These are phyloP conservation scores for Vitis hybrid DNA, from an alignment of 177 flowering plant genomes.

Conservation along the genomic window DNA sequence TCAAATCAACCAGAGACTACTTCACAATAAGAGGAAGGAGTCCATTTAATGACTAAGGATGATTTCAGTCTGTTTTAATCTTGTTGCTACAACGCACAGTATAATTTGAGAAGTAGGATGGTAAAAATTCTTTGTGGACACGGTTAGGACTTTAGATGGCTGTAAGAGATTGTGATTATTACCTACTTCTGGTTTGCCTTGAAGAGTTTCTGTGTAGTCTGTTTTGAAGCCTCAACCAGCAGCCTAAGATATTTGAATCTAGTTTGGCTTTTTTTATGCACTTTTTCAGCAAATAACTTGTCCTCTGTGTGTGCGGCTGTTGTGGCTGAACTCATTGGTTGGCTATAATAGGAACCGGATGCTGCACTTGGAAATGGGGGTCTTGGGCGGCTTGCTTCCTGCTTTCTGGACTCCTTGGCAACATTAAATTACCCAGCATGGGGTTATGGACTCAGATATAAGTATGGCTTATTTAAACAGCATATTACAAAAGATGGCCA, in stretches of 20 bases:
- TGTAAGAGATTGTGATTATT: neutral
- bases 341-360: slow-evolving; percentile 74
- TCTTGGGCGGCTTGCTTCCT: slow-evolving; percentile 89
- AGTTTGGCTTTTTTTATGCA: too few relatives aligned
- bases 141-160: neutral
- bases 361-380: slow-evolving; percentile 99
- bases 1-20: too few relatives aligned
- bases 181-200: too few relatives aligned
- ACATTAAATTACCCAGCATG: slow-evolving; percentile 96
- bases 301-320: neutral
- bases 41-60: too few relatives aligned
- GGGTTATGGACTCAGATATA: slow-evolving; percentile 98
- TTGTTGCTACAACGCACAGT: too few relatives aligned
- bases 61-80: too few relatives aligned
- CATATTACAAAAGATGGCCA: slow-evolving; percentile 88
- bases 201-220: neutral
- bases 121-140: too few relatives aligned
- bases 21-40: too few relatives aligned
- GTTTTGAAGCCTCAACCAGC: neutral
- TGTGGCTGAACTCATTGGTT: neutral
- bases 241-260: neutral
- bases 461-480: slow-evolving; percentile 90
- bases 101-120: too few relatives aligned
- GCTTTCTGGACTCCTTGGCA: slow-evolving; percentile 90
- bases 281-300: neutral